Percentiles rank a stretch among this genome's conserved stretches.
These are phyloP conservation scores for Chaetomium olivaceum DNA, from an alignment of 2,329 filamentous ascomycete species.

Conservation along the genomic window DNA sequence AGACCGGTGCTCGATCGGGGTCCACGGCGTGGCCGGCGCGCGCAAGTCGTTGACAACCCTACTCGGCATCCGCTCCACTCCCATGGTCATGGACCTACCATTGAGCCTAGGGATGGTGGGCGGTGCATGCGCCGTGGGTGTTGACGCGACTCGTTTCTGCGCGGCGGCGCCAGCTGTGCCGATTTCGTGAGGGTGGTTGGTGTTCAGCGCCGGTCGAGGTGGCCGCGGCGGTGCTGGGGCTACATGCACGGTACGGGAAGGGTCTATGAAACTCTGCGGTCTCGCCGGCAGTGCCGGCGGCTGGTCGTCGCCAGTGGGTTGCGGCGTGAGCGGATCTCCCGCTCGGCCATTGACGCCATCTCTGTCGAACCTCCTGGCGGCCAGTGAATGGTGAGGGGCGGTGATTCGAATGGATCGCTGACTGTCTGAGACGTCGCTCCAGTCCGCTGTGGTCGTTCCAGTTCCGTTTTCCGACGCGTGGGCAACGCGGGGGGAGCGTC, in stretches of 20 bases:
- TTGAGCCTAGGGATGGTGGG: conserved; percentile 47
- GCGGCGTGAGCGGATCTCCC: conserved; percentile 43
- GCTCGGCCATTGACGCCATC: conserved; percentile 46
- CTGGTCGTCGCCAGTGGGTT: conserved; percentile 48
- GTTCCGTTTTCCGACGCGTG: conserved; percentile 46
- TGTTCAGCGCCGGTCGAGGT: conserved; percentile 41
- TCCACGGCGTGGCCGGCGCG: conserved; percentile 28
- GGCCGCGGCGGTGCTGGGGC: conserved; percentile 44
- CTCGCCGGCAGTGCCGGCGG: conserved; percentile 54
- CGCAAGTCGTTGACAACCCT: conserved; percentile 43
- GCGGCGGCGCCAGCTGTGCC: conserved; percentile 32
- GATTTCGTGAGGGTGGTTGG: conserved; percentile 32
- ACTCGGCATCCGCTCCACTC: conserved; percentile 43
- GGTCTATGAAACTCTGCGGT: conserved; percentile 43
- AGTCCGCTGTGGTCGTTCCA: conserved; percentile 35
- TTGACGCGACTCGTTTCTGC: conserved; percentile 50
- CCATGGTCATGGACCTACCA: conserved; percentile 52
- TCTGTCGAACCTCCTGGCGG: conserved; percentile 47
- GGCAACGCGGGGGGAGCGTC: conserved; percentile 53
- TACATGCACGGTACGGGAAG: conserved; percentile 34
- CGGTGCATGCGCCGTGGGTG: conserved; percentile 46
- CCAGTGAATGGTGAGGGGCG: conserved; percentile 53
- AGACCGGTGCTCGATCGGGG: conserved; percentile 24
- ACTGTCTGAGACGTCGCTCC: conserved; percentile 37
- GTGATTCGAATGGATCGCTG: conserved; percentile 58